These are phyloP conservation scores for Aureobasidium pullulans DNA, from an alignment of 2,329 filamentous ascomycete genomes.

Conservation along the genomic window DNA sequence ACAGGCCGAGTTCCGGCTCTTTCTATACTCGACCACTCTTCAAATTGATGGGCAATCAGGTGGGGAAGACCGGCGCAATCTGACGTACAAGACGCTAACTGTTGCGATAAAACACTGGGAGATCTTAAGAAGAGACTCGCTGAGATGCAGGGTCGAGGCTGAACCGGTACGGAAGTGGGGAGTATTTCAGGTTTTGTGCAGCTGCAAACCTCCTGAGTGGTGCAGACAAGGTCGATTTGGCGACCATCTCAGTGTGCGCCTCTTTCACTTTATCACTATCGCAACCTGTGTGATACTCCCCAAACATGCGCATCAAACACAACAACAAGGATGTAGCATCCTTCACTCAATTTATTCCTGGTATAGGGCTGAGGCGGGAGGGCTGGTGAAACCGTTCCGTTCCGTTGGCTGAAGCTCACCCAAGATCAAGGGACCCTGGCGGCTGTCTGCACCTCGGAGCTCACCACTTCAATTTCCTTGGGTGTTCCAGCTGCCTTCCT, in stretches of 20 bases:
- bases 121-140: background rate
- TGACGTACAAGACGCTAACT: slow-evolving; percentile 7
- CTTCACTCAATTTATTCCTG: slow-evolving; percentile 4
- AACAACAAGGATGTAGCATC: background rate
- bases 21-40: background rate
- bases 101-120: slow-evolving; percentile 2
- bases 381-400: slow-evolving; percentile 5
- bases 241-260: background rate
- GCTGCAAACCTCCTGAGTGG: background rate
- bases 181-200: background rate
- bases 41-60: background rate
- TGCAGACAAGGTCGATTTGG: slow-evolving; percentile 1
- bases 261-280: slow-evolving; percentile 4
- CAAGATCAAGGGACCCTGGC: background rate
- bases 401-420: slow-evolving; percentile 6
- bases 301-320: slow-evolving; percentile 1
- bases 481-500: background rate
- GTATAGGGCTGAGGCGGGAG: slow-evolving; percentile 2
- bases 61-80: background rate
- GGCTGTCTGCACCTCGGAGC: background rate
- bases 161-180: slow-evolving; percentile 7
- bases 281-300: background rate
- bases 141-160: slow-evolving; percentile 11
- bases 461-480: slow-evolving; percentile 5
- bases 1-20: background rate